Evolutionary conservation across 257 asterid genomes (phyloP), one percentile per base, ranked within the genome.

Genomic region (Ballota nigra): DNA sequence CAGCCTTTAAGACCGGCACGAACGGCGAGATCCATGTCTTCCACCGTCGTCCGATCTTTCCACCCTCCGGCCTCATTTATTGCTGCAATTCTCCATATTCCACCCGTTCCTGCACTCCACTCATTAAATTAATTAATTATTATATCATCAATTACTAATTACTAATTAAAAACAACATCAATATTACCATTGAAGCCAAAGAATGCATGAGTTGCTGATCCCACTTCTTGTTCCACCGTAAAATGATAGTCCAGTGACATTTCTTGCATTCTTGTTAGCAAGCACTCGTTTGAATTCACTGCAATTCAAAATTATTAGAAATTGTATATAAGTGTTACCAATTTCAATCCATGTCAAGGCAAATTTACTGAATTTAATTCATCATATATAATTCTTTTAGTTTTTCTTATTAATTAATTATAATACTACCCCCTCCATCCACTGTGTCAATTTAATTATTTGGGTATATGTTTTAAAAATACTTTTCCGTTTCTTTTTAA

Each of bases 21-120:
- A 57, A 94, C 96, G 0, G 98, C 98, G 52, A 94, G 91, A 83
- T 94, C 98, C 98, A 94, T 94, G 78, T 94, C 98, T 68, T 94
- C 98, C 6, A 94, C 98, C 0, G 98, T 94, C 13, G 97, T 91
- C 56, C 98, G 72, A 75, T 87, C 98, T 62, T 93, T 93, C 98
- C 98, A 93, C 0, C 98, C 98, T 8, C 98, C 98, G 0, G 98
- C 98, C 81, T 87, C 98, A 69, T 87, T 80, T 41, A 93, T 93
- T 2, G 97, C 97, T 4, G 84, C 89, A 66, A 93, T 87, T 80
- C 98, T 89, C 98, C 98, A 93, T 81, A 93, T 81, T 5, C 98
- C 97, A 53, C 97, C 97, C 5, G 97, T 89, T 69, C 97, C 97
- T 91, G 63, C 12, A 4, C n/a, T n/a, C n/a, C n/a, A n/a, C n/a